Conservation (phyloP, 306 rosid species). For the Rosa chinensis region DNA sequence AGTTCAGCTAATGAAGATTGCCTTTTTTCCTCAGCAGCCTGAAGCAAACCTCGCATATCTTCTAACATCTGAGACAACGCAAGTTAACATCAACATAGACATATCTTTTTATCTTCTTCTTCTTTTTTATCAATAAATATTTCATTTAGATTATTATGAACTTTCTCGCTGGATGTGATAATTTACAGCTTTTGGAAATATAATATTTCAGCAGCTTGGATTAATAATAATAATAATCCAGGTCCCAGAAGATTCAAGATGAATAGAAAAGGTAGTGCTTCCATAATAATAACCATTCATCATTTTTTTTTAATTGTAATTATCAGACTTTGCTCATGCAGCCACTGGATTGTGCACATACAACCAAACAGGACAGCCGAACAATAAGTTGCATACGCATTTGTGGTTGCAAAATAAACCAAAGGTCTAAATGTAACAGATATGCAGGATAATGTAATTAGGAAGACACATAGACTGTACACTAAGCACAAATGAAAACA, state of each 20-base stretch:
- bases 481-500: slow-evolving; percentile 25
- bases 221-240: background rate
- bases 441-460: background rate
- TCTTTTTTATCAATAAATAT: background rate
- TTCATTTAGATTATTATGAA: background rate
- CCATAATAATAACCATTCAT: background rate
- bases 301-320: background rate
- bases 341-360: background rate
- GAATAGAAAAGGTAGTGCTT: background rate
- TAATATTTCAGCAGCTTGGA: background rate
- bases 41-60: slow-evolving; percentile 73
- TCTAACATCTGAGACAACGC: slow-evolving; percentile 67
- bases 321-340: background rate
- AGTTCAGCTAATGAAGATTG: slow-evolving; percentile 84
- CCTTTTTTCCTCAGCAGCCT: slow-evolving; percentile 87
- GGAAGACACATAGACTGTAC: slow-evolving; percentile 9
- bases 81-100: slow-evolving; percentile 3
- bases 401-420: background rate
- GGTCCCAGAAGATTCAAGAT: background rate
- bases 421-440: background rate
- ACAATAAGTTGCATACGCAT: background rate
- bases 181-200: background rate
- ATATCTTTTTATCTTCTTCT: background rate
- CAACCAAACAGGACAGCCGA: background rate
- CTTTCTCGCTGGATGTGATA: background rate